These are phyloP conservation scores for Craterostigma plantagineum DNA, from an alignment of 257 asterid genomes.

Conservation along the genomic window DNA sequence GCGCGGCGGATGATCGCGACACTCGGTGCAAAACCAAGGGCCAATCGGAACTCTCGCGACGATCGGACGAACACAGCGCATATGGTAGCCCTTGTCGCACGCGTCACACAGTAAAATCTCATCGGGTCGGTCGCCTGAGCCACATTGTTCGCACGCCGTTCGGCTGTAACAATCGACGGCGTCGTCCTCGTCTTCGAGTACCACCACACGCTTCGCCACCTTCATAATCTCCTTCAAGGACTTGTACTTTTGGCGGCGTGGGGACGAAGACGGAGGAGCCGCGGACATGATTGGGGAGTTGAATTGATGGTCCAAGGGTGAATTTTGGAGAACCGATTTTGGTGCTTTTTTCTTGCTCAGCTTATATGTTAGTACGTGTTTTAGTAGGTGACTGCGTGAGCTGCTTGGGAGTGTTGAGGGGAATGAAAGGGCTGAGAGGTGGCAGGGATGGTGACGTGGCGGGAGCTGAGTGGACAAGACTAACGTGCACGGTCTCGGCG, in stretches of 20 bases:
- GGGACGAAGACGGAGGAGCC: too few species aligned
- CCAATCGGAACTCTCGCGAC: conserved; percentile 62
- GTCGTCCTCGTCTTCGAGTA: conserved; percentile 5
- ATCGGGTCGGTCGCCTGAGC: conserved; percentile 45
- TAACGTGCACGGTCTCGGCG: too few species aligned
- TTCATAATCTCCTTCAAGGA: conserved; percentile 38
- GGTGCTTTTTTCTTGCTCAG: too few species aligned
- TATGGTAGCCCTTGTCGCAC: conserved; percentile 57
- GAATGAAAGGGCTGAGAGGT: too few species aligned
- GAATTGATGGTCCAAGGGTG: too few species aligned
- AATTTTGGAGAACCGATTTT: too few species aligned
- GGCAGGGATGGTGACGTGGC: too few species aligned
- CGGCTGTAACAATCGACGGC: conserved; percentile 13
- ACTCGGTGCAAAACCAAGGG: conserved; percentile 54
- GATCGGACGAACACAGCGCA: conserved; percentile 62
- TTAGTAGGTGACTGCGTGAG: too few species aligned
- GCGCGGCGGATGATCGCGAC: conserved; percentile 22
- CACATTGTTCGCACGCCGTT: conserved; percentile 53
- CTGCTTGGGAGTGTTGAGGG: too few species aligned
- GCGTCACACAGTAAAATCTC: conserved; percentile 58
- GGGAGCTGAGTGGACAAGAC: too few species aligned
- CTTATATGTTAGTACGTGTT: too few species aligned
- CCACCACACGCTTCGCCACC: conserved; percentile 26
- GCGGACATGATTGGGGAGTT: too few species aligned
- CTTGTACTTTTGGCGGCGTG: conserved; percentile 14